Base-by-base conservation (phyloP, 331 rosid genomes). In the Phaseolus coccineus region DNA sequence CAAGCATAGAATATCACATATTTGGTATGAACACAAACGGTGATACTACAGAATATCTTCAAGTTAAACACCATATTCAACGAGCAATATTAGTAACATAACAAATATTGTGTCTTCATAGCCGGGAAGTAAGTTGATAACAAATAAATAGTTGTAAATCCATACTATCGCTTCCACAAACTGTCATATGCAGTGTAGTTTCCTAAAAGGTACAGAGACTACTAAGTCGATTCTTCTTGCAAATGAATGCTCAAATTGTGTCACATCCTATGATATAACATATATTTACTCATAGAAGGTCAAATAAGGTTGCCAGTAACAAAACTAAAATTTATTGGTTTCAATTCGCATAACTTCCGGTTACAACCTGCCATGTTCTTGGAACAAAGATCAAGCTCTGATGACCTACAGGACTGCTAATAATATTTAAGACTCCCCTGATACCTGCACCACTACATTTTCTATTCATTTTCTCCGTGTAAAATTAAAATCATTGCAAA, bases 171-270 rank as follows among this genome's bases (percentile, higher is more conserved):
- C 30, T 27, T 59, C 22, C 22, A 22, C 46, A 37, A 37, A 37
- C 40, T 37, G 40, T 6, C 62, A 57, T 69, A 78, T 56, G 62
- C 31, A 78, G n/a, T 31, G 31, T 69, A 58, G 77, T 44, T 79
- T 79, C 68, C 30, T 27, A 16, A 53, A 64, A 27, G n/a, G 37
- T 48, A 3, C 5, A 22, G 19, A 55, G 57, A 46, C 28, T 68
- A 16, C 46, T 53, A 11, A 51, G 19, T 51, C 51, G 35, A 27
- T 67, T 5, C 24, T 67, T 67, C 27, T 47, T 12, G 73, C 44
- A 69, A 15, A 27, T 9, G 35, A 77, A 42, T 12, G 48, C 51
- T 56, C 35, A 55, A 19, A 55, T 13, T 19, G 30, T 55, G 11
- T 8, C 59, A 51, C 4, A 19, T 64, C 64, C 64, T 66, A 39